phyloP scores from a whole-genome alignment of 129 eudicot genomes.

The Tagetes patula region DNA sequence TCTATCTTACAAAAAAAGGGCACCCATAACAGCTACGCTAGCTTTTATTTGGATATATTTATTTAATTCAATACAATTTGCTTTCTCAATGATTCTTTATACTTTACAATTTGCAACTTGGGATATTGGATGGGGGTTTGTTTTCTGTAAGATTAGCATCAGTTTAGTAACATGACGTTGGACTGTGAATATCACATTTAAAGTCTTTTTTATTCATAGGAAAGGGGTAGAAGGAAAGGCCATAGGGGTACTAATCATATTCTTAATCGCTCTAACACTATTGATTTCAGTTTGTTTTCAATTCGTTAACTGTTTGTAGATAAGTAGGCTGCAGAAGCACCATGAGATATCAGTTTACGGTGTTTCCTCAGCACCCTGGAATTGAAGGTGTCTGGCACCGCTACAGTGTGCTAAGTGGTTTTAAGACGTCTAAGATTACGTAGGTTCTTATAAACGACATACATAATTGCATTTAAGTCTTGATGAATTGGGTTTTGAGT shows the following conservation, averaged over 20 bases:
- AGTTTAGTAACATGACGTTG: not conserved
- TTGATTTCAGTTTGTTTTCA: not conserved
- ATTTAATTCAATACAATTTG: no score
- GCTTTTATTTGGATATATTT: no score
- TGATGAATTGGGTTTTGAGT: not conserved
- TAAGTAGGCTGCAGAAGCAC: conserved; percentile 14
- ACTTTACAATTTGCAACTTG: not conserved
- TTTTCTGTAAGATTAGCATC: not conserved
- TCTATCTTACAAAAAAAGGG: not conserved
- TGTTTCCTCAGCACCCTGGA: conserved; percentile 8
- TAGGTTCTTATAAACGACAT: not conserved
- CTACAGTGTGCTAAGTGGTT: conserved; percentile 2
- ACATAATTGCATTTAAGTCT: not conserved
- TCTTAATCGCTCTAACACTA: not conserved
- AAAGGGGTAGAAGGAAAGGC: not conserved
- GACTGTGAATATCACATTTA: not conserved
- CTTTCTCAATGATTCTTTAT: not conserved
- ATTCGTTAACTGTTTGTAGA: not conserved
- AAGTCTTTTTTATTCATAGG: not conserved
- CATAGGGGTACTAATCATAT: not conserved
- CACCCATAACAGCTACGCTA: no score
- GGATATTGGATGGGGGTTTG: conserved; percentile 4
- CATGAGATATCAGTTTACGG: not conserved
- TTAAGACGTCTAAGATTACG: not conserved
- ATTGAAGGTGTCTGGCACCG: not conserved